Base-by-base conservation (phyloP, 352 stramenopile genomes). In the Phytopythium oedochilum region DNA sequence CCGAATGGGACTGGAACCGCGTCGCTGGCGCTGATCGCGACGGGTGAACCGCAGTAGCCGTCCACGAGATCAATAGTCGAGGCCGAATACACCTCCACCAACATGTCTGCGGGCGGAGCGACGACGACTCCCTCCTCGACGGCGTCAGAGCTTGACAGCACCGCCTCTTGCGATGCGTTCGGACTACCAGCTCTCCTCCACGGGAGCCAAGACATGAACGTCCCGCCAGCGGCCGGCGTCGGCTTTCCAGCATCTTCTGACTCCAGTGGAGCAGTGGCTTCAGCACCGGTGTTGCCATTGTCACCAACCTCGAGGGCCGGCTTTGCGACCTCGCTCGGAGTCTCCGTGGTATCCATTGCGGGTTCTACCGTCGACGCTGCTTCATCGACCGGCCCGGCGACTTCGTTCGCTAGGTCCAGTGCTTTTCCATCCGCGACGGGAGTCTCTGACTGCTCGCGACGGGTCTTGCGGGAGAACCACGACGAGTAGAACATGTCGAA, bases 401-500 rank as follows among this genome's bases (percentile, higher is more conserved):
- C 22, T 18, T 29, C 20, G 11, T 18, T 11, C 40, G 28, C 40
- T 4, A 14, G 9, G 10, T 3, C 5, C 11, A 5, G 6, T 10
- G 28, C 10, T 8, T 12, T 8, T 14, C 3, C 40, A 18, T 17
- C 11, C 9, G 22, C 5, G 38, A 26, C 38, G 10, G 38, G n/a
- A 2, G 38, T 44, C 38, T 50, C 40, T 12, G 40, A 12, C 22
- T 59, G 53, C 34, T 76, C 69, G 60, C 67, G 57, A 47, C 68
- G 59, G 5, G 69, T 60, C 67, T 83, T 91, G 44, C 80, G 80
- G 0, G 72, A 78, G 57, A 83, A 89, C 78, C 73, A 89, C 10
- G 76, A 87, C 29, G 75, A 75, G 66, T 91, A 89, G 63, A 91
- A 88, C 28, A 55, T 82, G 53, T 87, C 78, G 55, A 88, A 86